A percentile compares a stretch with the other conserved stretches of the same genome.
Conservation (phyloP, 148 eudicot species). For the Hydrangea macrophylla region DNA sequence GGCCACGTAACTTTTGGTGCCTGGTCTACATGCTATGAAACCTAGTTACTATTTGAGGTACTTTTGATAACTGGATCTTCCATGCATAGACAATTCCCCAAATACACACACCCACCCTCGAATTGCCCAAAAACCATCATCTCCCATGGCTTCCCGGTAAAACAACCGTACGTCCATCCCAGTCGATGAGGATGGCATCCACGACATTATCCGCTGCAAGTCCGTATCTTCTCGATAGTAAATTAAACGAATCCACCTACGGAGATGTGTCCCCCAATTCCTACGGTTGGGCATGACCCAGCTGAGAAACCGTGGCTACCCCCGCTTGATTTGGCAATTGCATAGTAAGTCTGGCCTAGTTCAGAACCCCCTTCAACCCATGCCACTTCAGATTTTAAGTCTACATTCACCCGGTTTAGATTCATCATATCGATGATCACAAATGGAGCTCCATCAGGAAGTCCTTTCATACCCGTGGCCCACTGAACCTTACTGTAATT, state of each 20-base stretch:
- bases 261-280: conserved; percentile 49
- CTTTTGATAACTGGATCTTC: conserved; percentile 36
- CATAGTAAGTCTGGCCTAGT: conserved; percentile 48
- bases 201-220: conserved; percentile 63
- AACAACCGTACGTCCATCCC: conserved; percentile 41
- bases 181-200: conserved; percentile 41
- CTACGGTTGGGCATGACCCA: conserved; percentile 60
- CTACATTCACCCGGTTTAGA: conserved; percentile 33
- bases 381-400: conserved; percentile 29
- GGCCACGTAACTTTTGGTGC: conserved; percentile 22
- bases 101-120: conserved; percentile 61
- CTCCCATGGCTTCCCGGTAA: conserved; percentile 51
- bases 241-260: conserved; percentile 70
- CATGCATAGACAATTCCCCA: conserved; percentile 55
- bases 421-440: conserved; percentile 56
- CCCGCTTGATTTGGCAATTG: conserved; percentile 32
- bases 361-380: conserved; percentile 79
- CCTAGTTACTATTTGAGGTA: conserved; percentile 40
- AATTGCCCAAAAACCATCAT: conserved; percentile 65
- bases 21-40: conserved; percentile 36
- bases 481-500: conserved; percentile 55
- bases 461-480: conserved; percentile 73
- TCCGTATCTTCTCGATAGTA: conserved; percentile 53
- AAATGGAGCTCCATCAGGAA: conserved; percentile 49
- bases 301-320: conserved; percentile 46